Evolutionary conservation across 1,284 basidiomycete genomes (phyloP).

Genomic region (Butyriboletus appendiculatus): DNA sequence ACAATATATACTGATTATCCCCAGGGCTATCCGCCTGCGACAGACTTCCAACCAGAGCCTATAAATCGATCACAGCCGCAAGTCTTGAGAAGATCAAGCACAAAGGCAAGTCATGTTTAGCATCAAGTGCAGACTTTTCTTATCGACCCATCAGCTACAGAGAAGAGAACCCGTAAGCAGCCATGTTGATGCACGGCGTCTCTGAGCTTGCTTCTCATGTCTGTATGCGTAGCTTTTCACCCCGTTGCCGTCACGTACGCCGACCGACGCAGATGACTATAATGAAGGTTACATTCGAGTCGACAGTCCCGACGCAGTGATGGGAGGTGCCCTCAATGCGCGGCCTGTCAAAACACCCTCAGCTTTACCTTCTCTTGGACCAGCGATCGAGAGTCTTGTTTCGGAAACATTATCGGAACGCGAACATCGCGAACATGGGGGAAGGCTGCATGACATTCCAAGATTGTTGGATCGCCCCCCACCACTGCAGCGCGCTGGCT

Average conservation of each 20-base stretch:
- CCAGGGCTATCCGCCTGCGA: conserved; percentile 33
- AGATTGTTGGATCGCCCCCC: conserved; percentile 30
- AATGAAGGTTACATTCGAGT: conserved; percentile 35
- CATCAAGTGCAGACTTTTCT: neutral
- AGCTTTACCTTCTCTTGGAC: conserved; percentile 26
- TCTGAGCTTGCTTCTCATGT: conserved; percentile 8
- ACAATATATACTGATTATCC: conserved; percentile 30
- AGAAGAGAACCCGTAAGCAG: conserved; percentile 36
- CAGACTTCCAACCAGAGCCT: conserved; percentile 28
- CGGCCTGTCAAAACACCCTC: conserved; percentile 30
- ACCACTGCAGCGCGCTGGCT: conserved; percentile 19
- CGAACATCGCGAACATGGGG: conserved; percentile 21
- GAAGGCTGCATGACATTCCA: conserved; percentile 18
- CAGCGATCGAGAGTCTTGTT: conserved; percentile 15
- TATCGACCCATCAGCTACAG: conserved; percentile 21
- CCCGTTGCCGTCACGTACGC: conserved; percentile 35
- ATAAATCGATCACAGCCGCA: conserved; percentile 23
- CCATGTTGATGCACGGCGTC: neutral
- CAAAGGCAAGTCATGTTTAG: conserved; percentile 23
- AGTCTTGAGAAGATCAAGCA: conserved; percentile 32
- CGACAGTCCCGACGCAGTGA: conserved; percentile 33
- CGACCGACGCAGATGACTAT: conserved; percentile 35
- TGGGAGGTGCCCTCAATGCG: conserved; percentile 36
- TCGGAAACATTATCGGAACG: conserved; percentile 31
- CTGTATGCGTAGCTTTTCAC: conserved; percentile 30